These are phyloP conservation scores for Hypoxylon rickii DNA, from an alignment of 495 filamentous ascomycete genomes.

Conservation along the genomic window DNA sequence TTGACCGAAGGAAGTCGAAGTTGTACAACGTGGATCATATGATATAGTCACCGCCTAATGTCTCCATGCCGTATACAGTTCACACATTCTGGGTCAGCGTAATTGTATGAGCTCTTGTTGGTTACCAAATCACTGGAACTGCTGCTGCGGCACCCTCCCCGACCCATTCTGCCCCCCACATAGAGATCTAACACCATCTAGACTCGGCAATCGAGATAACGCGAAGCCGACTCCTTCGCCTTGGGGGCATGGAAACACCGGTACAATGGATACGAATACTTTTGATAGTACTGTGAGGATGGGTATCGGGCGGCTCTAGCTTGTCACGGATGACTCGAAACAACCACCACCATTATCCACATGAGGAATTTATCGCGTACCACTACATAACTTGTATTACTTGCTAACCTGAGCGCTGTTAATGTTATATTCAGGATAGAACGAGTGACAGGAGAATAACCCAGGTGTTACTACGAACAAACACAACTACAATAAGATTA, in stretches of 20 bases:
- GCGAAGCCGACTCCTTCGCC: too few species aligned
- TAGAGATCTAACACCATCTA: background rate
- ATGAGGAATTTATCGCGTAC: background rate
- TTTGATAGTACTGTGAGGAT: too few species aligned
- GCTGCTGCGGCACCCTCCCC: background rate
- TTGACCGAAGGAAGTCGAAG: constrained; percentile 25
- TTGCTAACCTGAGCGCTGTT: background rate
- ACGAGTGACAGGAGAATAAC: too few species aligned
- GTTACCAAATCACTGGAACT: constrained; percentile 1
- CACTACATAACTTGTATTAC: background rate
- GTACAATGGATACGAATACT: too few species aligned
- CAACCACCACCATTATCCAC: background rate
- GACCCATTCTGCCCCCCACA: background rate
- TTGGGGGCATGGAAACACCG: too few species aligned
- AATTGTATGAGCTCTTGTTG: constrained; percentile 16
- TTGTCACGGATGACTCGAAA: background rate
- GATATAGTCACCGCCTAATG: background rate
- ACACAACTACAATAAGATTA: background rate
- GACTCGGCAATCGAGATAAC: constrained; percentile 1
- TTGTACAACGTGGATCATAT: constrained; percentile 13
- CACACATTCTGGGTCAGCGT: constrained; percentile 6
- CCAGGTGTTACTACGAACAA: too few species aligned
- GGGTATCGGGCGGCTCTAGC: too few species aligned
- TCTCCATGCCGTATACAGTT: background rate
- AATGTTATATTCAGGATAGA: too few species aligned